These are phyloP conservation scores for Oxyria digyna DNA, from an alignment of 148 eudicot species.

Conservation along the genomic window DNA sequence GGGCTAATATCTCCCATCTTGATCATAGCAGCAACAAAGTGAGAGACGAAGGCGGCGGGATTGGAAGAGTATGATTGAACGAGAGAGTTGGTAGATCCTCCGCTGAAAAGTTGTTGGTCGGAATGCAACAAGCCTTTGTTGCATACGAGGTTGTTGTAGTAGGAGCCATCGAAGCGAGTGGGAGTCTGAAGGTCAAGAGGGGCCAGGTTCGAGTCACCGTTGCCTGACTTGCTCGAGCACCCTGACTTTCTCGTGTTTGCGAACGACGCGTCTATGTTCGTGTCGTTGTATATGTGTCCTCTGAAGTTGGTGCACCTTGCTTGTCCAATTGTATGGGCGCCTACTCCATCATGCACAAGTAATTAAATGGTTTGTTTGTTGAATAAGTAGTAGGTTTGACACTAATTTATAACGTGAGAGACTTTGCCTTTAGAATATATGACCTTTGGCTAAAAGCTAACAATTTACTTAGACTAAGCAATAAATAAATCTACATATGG, in stretches of 20 bases:
- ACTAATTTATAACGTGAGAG: too few relatives aligned
- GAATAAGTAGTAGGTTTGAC: too few relatives aligned
- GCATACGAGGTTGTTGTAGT: conserved; percentile 27
- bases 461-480: too few relatives aligned
- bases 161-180: conserved; percentile 30
- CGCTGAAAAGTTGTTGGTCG: conserved; percentile 44
- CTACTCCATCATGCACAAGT: conserved; percentile 12
- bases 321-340: conserved; percentile 52
- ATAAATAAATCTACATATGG: too few relatives aligned
- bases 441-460: too few relatives aligned
- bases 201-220: conserved; percentile 38
- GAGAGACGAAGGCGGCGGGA: conserved; percentile 18
- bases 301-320: conserved; percentile 45
- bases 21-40: conserved; percentile 38
- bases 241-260: conserved; percentile 16
- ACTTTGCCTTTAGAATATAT: too few relatives aligned
- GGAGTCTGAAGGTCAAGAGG: conserved; percentile 44
- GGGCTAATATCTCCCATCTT: conserved; percentile 60
- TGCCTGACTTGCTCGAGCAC: conserved; percentile 25
- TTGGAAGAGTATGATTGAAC: conserved; percentile 21
- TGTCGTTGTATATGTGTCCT: conserved; percentile 37
- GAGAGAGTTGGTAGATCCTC: conserved; percentile 35
- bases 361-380: background rate
- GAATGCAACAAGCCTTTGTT: conserved; percentile 40
- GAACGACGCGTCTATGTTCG: conserved; percentile 31